Evolutionary conservation across 805 yeast genomes (phyloP).

Genomic region (Yarrowia sp.): DNA sequence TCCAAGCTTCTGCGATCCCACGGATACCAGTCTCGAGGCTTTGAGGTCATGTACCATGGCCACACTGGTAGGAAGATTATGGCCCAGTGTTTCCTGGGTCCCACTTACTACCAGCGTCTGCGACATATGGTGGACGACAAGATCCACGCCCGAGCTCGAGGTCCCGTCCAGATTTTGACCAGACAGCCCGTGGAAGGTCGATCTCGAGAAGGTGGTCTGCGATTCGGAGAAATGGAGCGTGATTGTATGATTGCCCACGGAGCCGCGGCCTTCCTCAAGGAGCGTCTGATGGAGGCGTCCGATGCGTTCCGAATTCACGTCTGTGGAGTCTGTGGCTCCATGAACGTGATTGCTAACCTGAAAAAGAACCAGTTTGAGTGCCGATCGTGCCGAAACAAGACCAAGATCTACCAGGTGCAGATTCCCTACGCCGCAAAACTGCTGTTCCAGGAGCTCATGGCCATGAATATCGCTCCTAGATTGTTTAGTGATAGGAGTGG

Average conservation of each 20-base stretch:
- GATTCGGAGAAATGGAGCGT: constrained; percentile 99
- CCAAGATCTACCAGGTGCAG: constrained; percentile 95
- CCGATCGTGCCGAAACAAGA: constrained; percentile 97
- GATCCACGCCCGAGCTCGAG: constrained; percentile 99
- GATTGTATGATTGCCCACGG: constrained; percentile 99
- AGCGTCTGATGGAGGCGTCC: constrained; percentile 97
- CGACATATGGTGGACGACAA: constrained; percentile 99
- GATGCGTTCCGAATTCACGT: constrained; percentile 98
- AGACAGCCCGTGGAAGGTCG: constrained; percentile 99
- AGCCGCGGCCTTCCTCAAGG: constrained; percentile 97
- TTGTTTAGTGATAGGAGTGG: constrained; percentile 92
- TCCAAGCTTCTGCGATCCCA: constrained; percentile 91
- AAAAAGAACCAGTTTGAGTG: constrained; percentile 98
- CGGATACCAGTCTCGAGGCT: constrained; percentile 98
- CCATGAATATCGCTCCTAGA: constrained; percentile 98
- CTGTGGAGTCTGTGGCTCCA: constrained; percentile 98
- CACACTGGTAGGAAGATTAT: constrained; percentile 97
- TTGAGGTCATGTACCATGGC: constrained; percentile 98
- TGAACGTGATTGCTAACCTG: constrained; percentile 96
- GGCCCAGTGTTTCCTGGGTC: constrained; percentile 99
- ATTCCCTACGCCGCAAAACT: constrained; percentile 98
- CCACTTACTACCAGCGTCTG: constrained; percentile 97
- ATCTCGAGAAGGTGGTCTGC: constrained; percentile 98
- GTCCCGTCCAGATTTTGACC: constrained; percentile 96
- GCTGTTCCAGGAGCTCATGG: constrained; percentile 98